These are phyloP conservation scores for Eutypa lata DNA, from an alignment of 2,329 filamentous ascomycete genomes.

Conservation along the genomic window DNA sequence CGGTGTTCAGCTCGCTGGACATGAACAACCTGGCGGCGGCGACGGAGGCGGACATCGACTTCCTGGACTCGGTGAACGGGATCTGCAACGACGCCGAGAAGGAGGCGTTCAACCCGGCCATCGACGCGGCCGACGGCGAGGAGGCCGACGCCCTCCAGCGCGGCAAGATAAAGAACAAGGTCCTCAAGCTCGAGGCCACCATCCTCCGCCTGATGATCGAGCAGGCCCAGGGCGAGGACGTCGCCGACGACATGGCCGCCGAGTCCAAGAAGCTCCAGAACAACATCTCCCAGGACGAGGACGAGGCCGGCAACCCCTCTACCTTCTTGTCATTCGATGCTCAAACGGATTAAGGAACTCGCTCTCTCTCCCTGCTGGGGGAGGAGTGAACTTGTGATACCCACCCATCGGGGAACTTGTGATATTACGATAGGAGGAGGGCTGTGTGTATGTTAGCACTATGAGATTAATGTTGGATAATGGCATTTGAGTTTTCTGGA, in stretches of 20 bases:
- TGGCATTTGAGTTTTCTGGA: not conserved
- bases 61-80: conserved; percentile 48
- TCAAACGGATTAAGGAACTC: conserved; percentile 16
- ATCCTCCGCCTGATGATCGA: conserved; percentile 48
- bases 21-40: conserved; percentile 41
- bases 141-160: conserved; percentile 46
- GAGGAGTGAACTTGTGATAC: not conserved
- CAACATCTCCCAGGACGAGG: conserved; percentile 47
- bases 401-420: not conserved
- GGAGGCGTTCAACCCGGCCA: conserved; percentile 52
- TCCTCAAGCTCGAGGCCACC: conserved; percentile 53
- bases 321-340: conserved; percentile 36
- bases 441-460: not conserved
- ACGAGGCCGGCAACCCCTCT: conserved; percentile 43
- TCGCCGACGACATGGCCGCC: conserved; percentile 39
- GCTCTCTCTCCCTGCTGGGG: too few relatives aligned
- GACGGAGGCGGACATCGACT: conserved; percentile 42
- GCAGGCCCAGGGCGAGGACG: conserved; percentile 47
- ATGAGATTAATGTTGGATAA: not conserved
- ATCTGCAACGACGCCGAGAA: conserved; percentile 53
- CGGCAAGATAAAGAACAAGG: conserved; percentile 60
- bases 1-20: conserved; percentile 34
- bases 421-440: too few relatives aligned
- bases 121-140: conserved; percentile 43
- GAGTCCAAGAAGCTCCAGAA: conserved; percentile 52